These are phyloP conservation scores for Aspergillus ochraceoroseus DNA, from an alignment of 2,329 filamentous ascomycete species.

Conservation along the genomic window DNA sequence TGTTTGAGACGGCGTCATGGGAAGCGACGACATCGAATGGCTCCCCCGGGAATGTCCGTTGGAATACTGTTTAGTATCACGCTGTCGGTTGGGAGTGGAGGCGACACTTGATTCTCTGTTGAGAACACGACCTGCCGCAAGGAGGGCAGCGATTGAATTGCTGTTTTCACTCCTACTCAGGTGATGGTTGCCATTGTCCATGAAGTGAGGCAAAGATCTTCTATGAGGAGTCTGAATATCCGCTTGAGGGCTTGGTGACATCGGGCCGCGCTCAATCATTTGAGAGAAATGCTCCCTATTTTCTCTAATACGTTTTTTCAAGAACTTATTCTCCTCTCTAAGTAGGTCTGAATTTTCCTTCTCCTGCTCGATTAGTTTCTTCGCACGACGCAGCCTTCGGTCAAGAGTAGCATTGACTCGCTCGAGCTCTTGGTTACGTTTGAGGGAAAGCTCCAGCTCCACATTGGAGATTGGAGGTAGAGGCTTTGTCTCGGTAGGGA, in stretches of 20 bases:
- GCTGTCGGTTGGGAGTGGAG: constrained; percentile 59
- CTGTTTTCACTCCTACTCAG: constrained; percentile 51
- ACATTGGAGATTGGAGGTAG: constrained; percentile 37
- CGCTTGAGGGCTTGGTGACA: constrained; percentile 55
- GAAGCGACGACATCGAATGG: constrained; percentile 80
- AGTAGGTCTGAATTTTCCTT: constrained; percentile 67
- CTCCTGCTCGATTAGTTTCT: constrained; percentile 71
- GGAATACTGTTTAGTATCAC: constrained; percentile 48
- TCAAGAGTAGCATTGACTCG: constrained; percentile 62
- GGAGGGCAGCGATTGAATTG: constrained; percentile 68
- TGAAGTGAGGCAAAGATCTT: constrained; percentile 40
- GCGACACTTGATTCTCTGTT: constrained; percentile 73
- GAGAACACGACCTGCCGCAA: constrained; percentile 69
- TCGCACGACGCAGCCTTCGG: constrained; percentile 65
- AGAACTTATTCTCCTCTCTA: constrained; percentile 68
- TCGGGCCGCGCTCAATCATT: constrained; percentile 69
- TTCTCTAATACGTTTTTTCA: constrained; percentile 79
- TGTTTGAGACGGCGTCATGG: constrained; percentile 63
- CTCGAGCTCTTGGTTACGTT: constrained; percentile 60
- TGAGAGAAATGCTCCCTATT: constrained; percentile 81
- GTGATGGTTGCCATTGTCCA: constrained; percentile 38
- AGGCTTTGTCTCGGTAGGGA: constrained; percentile 49
- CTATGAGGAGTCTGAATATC: constrained; percentile 46
- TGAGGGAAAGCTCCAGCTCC: constrained; percentile 57
- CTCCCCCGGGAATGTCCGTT: constrained; percentile 65